A percentile compares a stretch with the other conserved stretches of the same genome.
phyloP scores from a whole-genome alignment of 495 filamentous ascomycete species.

The Neurospora sp. region DNA sequence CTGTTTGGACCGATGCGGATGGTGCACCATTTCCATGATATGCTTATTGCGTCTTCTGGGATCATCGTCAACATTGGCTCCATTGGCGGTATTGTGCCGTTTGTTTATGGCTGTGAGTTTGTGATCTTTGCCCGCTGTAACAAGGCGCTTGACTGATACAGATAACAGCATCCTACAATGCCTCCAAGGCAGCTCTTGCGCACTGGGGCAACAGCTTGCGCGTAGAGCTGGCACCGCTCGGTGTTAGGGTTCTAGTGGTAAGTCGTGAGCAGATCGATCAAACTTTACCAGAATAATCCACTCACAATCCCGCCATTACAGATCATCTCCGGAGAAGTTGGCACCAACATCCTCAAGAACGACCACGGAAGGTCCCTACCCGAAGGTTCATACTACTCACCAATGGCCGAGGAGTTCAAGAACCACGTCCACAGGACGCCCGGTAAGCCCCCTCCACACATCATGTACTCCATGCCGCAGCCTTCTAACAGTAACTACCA shows the following conservation, averaged over 20 bases:
- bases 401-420: not conserved
- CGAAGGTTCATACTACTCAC: not conserved
- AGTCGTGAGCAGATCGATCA: accelerated
- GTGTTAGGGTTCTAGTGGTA: not conserved
- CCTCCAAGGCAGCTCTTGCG: not conserved
- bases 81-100: not conserved
- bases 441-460: not conserved
- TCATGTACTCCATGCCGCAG: not conserved
- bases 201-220: not conserved
- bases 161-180: not conserved
- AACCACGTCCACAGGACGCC: not conserved
- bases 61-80: not conserved
- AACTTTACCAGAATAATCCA: accelerated
- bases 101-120: not conserved
- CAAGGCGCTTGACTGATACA: too few species aligned
- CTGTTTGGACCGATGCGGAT: not conserved
- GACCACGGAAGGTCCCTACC: not conserved
- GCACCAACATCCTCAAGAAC: not conserved
- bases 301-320: not conserved
- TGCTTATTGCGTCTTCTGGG: not conserved
- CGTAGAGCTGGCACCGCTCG: not conserved
- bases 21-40: not conserved
- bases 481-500: not conserved
- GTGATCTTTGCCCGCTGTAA: too few species aligned
- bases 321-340: not conserved